Percentiles rank a stretch among this genome's conserved stretches.
phyloP scores from a whole-genome alignment of 2,329 filamentous ascomycete species.

The Colletotrichum echinochloae region DNA sequence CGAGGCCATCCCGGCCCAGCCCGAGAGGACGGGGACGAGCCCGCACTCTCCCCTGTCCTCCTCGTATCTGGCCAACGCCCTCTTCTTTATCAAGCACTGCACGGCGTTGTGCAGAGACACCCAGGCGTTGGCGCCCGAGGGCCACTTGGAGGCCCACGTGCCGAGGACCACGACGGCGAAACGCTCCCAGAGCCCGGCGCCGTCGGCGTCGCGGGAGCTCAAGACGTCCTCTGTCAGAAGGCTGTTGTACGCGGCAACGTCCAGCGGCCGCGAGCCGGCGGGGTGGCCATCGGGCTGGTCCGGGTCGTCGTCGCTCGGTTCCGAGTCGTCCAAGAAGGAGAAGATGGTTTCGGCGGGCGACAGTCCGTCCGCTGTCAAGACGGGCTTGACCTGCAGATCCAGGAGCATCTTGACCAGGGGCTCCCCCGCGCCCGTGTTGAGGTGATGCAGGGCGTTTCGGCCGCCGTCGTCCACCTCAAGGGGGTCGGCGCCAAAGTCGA shows the following conservation, averaged over 20 bases:
- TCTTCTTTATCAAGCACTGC: slow-evolving; percentile 5
- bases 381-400: slow-evolving; percentile 40
- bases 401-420: slow-evolving; percentile 45
- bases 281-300: not conserved
- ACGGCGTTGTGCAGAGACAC: slow-evolving; percentile 7
- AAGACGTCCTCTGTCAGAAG: slow-evolving; percentile 13
- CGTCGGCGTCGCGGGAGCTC: not conserved
- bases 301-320: too few relatives aligned
- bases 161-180: slow-evolving; percentile 9
- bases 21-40: not conserved
- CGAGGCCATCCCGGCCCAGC: not conserved
- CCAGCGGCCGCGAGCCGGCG: not conserved
- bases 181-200: slow-evolving; percentile 31
- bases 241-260: not conserved
- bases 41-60: slow-evolving; percentile 1
- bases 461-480: slow-evolving; percentile 37
- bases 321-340: slow-evolving; percentile 41
- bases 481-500: slow-evolving; percentile 41
- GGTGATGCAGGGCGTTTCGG: slow-evolving; percentile 42
- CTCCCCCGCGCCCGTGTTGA: slow-evolving; percentile 45
- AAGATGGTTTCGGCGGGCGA: slow-evolving; percentile 49
- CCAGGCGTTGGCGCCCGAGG: not conserved
- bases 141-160: slow-evolving; percentile 12
- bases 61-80: slow-evolving; percentile 15
- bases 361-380: slow-evolving; percentile 38